Evolutionary conservation across 2,329 filamentous ascomycete genomes (phyloP), one percentile per base, ranked within the genome.

Genomic region (Neonectria punicea): DNA sequence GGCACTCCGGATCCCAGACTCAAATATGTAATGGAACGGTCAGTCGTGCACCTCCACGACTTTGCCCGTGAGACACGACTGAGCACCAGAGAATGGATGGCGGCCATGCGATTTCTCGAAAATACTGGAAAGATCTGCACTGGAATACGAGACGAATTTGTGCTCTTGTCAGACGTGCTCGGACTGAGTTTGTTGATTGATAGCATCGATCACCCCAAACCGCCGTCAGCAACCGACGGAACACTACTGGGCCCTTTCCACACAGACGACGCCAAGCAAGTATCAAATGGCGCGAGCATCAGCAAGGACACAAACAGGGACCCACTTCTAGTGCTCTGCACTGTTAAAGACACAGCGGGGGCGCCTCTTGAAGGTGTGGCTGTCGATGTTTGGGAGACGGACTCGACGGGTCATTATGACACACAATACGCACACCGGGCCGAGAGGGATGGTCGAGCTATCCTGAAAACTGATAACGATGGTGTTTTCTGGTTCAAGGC

Each of bases 341-440:
- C 84, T 0, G 78, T 93, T 70, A 87, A 85, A 68, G 89, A 92
- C 75, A 87, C 85, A 0, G 44, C 80, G 2, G 90, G 90, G 1
- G 82, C 82, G 1, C 88, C 91, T 0, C 82, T 93, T 34, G 62
- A 80, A 1, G 86, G 81, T 43, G 90, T 89, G 44, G 91, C 89
- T 74, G 86, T 93, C 65, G 91, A 94, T 77, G 87, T 93, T 58
- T 94, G 92, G 92, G 91, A 94, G 78, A 92, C 91, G 2, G 92
- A 93, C 74, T 88, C 85, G 20, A 86, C 88, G n/a, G 92, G 92
- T 13, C 87, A 88, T 72, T 94, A 94, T 75, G 92, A 94, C 74
- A 91, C 93, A 60, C 91, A 94, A 78, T 88, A 92, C 73, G 81
- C 85, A 0, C 85, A 85, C 16, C 80, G 88, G 84, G 63, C 28